Evolutionary conservation across 2,329 filamentous ascomycete species (phyloP).

Genomic region (Fusarium mexicanum): DNA sequence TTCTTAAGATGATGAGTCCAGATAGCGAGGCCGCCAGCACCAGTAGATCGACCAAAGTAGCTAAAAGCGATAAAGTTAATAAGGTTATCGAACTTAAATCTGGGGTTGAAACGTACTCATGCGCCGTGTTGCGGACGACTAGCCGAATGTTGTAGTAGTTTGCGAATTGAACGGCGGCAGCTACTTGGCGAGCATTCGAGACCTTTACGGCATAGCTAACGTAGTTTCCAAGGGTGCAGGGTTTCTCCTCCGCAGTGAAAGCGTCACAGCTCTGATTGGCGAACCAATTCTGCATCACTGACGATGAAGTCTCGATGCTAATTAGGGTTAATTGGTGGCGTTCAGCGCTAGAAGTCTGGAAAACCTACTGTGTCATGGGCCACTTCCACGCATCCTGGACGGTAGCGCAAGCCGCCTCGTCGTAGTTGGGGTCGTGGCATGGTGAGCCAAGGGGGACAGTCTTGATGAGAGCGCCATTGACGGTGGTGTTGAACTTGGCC

Average conservation of each 20-base stretch:
- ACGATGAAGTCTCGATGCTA: conserved; percentile 51
- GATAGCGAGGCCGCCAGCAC: conserved; percentile 52
- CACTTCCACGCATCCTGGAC: conserved; percentile 56
- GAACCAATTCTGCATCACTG: conserved; percentile 52
- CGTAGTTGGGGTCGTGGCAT: conserved; percentile 61
- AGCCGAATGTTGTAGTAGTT: conserved; percentile 50
- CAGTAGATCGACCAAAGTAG: conserved; percentile 49
- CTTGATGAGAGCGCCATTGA: conserved; percentile 60
- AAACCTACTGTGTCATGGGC: conserved; percentile 57
- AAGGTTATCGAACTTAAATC: not conserved
- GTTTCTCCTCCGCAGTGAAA: conserved; percentile 49
- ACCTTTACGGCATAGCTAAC: conserved; percentile 53
- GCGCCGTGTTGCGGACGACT: conserved; percentile 48
- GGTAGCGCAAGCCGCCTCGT: conserved; percentile 54
- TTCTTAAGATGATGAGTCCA: conserved; percentile 54
- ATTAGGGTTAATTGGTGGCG: not conserved
- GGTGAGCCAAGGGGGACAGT: conserved; percentile 60
- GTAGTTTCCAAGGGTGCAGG: conserved; percentile 57
- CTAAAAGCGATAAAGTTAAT: not conserved
- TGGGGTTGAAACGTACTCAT: conserved; percentile 22
- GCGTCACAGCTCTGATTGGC: conserved; percentile 52
- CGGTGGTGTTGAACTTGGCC: conserved; percentile 59
- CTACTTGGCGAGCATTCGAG: conserved; percentile 44
- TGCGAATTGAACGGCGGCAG: conserved; percentile 50
- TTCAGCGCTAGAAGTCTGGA: not conserved